Conservation (phyloP, 768 basidiomycete species). For the Mycena epipterygia region DNA sequence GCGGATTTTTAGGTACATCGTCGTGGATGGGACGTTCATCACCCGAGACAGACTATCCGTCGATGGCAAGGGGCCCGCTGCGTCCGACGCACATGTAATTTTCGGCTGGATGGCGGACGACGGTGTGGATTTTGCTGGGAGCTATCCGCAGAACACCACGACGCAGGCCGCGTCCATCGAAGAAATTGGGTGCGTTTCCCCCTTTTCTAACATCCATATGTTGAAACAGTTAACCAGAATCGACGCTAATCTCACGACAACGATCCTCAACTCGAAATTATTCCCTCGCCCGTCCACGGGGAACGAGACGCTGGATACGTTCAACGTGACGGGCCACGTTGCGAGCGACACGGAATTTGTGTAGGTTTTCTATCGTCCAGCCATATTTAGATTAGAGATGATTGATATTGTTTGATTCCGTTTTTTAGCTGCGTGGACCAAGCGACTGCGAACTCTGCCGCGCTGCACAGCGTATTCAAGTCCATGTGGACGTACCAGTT, state of each 20-base stretch:
- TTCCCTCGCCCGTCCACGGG: conserved; percentile 55
- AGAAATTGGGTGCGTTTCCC: conserved; percentile 24
- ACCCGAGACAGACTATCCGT: conserved; percentile 53
- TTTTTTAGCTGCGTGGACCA: conserved; percentile 56
- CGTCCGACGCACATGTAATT: conserved; percentile 57
- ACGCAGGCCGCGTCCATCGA: conserved; percentile 32
- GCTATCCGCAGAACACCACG: conserved; percentile 41
- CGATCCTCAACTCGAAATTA: conserved; percentile 44
- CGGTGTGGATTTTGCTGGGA: conserved; percentile 60
- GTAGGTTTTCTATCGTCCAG: neutral
- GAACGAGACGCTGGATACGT: conserved; percentile 55
- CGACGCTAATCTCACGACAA: conserved; percentile 33
- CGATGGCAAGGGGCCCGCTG: conserved; percentile 53
- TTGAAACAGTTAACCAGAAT: neutral
- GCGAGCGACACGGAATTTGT: conserved; percentile 61
- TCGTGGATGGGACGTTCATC: conserved; percentile 64
- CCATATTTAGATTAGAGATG: no score
- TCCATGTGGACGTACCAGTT: conserved; percentile 62
- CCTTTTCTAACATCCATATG: neutral
- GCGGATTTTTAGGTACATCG: conserved; percentile 48
- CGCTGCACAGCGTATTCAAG: conserved; percentile 57
- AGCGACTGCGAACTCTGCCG: conserved; percentile 60
- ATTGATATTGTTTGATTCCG: no score
- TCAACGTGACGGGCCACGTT: conserved; percentile 60
- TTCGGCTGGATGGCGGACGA: conserved; percentile 67